Conservation (phyloP, 1,139 yeast genomes). For the Magnusiomyces ingens region DNA sequence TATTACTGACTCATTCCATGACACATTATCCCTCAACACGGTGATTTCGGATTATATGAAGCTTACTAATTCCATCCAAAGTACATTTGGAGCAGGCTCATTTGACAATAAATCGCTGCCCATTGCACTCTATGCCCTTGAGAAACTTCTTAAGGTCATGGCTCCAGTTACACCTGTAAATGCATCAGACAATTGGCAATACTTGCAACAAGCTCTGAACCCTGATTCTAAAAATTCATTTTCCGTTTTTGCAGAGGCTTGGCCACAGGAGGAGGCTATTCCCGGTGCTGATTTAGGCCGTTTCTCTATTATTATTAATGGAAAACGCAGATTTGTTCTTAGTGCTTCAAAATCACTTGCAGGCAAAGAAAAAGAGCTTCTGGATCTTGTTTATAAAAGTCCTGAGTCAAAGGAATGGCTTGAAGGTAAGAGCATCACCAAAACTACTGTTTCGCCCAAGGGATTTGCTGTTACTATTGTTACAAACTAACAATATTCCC, state of each 20-base stretch:
- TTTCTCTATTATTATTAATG: constrained; percentile 51
- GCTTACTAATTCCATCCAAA: constrained; percentile 50
- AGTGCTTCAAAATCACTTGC: constrained; percentile 35
- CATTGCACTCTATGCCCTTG: constrained; percentile 40
- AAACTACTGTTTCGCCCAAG: constrained; percentile 22
- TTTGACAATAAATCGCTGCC: constrained; percentile 30
- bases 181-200: constrained; percentile 78
- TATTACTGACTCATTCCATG: constrained; percentile 54
- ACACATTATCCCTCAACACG: constrained; percentile 65
- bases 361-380: constrained; percentile 33
- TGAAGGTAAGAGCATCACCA: constrained; percentile 18
- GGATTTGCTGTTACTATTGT: constrained; percentile 20
- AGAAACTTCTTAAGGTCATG: constrained; percentile 50
- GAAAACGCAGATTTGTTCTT: constrained; percentile 48
- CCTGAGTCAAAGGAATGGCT: constrained; percentile 18
- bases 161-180: constrained; percentile 76
- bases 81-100: constrained; percentile 33
- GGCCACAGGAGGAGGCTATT: constrained; percentile 26
- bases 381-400: constrained; percentile 20
- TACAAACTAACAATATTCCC: constrained; percentile 14
- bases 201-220: constrained; percentile 33
- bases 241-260: constrained; percentile 43
- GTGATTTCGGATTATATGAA: constrained; percentile 88
- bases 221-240: constrained; percentile 29
- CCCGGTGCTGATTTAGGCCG: constrained; percentile 13